Evolutionary conservation across 73 alveolate species (phyloP), one percentile per base, ranked within the genome.

Genomic region (Symbiodinium pilosum): DNA sequence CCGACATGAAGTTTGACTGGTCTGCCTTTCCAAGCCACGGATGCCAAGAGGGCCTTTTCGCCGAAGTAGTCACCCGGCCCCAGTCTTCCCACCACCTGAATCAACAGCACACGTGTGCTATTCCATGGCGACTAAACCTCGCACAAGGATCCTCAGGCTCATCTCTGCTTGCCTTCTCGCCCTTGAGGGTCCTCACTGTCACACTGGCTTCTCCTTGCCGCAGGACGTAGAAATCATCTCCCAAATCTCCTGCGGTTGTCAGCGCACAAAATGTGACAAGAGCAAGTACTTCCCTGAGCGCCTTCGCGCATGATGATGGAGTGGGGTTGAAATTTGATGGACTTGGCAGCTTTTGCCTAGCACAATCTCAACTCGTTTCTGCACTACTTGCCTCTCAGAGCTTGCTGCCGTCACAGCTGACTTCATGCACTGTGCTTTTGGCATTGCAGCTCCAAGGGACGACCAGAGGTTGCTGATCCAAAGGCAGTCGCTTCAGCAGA

Each of bases 171-270:
- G 41, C 94, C 94, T 87, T 59, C 86, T 59, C 94, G 30, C 94
- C 94, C 32, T 56, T 87, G 69, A 43, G 69, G 18, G 94, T 87
- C 68, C 68, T 77, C 43, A 87, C 86, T 6, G 85, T 87, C 71
- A 87, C 94, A 30, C 94, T 87, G 43, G 94, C 94, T 43, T 87
- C 94, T 26, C 94, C 94, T 69, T 87, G 94, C 68, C 94, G 94
- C 38, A 87, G 86, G n/a, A 87, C 94, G 52, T 39, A 87, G 69
- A 87, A 87, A 36, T 87, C 94, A 59, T 87, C 94, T 4, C 94
- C 94, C n/a, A 87, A 30, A 6, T 87, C 94, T 56, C 94, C 94
- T 87, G 54, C 69, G 69, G 69, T 52, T 9, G 69, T 20, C 20
- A 52, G 69, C 69, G 69, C 28, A 9, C 69, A 52, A 52, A 52